phyloP scores from a whole-genome alignment of 129 eudicot species.

The Gnaphalium uliginosum region DNA sequence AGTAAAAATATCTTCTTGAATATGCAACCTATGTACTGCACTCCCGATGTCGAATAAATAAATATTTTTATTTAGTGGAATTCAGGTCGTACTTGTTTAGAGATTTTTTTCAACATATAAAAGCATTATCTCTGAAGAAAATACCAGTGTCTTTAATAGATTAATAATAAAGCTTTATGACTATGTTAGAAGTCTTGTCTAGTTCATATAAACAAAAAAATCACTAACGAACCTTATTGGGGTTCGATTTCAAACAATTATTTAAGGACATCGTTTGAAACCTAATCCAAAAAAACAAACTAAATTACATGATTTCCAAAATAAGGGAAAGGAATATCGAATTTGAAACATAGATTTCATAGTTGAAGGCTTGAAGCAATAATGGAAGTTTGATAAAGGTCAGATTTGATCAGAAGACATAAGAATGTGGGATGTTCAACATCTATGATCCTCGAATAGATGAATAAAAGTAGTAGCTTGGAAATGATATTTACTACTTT shows the following conservation, averaged over 20 bases:
- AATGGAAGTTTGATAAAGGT: conserved; percentile 1
- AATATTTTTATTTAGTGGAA: background rate
- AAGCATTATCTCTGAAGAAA: background rate
- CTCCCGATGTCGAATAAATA: background rate
- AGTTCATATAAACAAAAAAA: too few relatives aligned
- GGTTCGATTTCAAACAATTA: too few relatives aligned
- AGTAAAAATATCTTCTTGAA: background rate
- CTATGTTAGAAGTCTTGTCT: too few relatives aligned
- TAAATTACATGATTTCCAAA: background rate
- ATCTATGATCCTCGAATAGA: background rate
- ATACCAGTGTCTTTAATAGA: background rate
- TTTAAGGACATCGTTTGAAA: background rate
- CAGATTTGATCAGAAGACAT: conserved; percentile 10
- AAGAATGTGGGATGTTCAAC: conserved; percentile 1
- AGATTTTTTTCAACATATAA: background rate
- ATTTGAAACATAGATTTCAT: background rate
- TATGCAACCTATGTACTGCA: background rate
- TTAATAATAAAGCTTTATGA: background rate
- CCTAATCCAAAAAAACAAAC: background rate
- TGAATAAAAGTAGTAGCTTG: background rate
- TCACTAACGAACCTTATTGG: too few relatives aligned
- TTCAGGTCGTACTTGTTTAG: background rate
- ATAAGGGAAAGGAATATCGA: background rate
- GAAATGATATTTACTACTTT: conserved; percentile 1
- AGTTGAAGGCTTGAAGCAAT: background rate